A percentile compares a stretch with the other conserved stretches of the same genome.
These are phyloP conservation scores for Fusarium graminum DNA, from an alignment of 2,329 filamentous ascomycete genomes.

Conservation along the genomic window DNA sequence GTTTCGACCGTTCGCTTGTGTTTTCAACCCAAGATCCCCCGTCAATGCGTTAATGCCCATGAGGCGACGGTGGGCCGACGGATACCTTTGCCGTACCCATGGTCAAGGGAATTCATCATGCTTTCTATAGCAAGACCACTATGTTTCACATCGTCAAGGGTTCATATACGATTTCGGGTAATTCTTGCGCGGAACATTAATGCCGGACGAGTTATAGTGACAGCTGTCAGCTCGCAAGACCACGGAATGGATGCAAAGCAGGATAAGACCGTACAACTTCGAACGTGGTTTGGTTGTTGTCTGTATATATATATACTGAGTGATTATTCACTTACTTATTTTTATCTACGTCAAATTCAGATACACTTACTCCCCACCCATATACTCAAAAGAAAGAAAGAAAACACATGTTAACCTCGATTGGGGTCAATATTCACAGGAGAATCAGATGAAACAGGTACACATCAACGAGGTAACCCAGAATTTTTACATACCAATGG, in stretches of 20 bases:
- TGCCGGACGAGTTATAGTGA: background rate
- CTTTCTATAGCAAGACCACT: background rate
- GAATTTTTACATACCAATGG: background rate
- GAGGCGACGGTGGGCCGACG: conserved; percentile 14
- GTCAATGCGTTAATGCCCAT: conserved; percentile 17
- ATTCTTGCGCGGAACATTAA: background rate
- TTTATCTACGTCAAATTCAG: too few relatives aligned
- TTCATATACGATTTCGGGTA: background rate
- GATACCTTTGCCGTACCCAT: background rate
- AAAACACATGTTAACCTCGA: too few relatives aligned
- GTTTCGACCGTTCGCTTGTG: conserved; percentile 23
- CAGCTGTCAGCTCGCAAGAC: background rate
- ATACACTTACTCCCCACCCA: too few relatives aligned
- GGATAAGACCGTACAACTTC: too few relatives aligned
- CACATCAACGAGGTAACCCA: background rate
- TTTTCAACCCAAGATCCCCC: conserved; percentile 19
- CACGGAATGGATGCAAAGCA: too few relatives aligned
- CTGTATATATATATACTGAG: too few relatives aligned
- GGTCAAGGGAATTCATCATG: conserved; percentile 15
- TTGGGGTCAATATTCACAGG: too few relatives aligned
- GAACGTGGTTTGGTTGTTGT: too few relatives aligned
- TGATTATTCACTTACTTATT: too few relatives aligned
- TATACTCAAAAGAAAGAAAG: too few relatives aligned
- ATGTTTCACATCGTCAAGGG: background rate
- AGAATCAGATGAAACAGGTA: background rate